Evolutionary conservation across 768 basidiomycete species (phyloP), one percentile per base, ranked within the genome.

Genomic region (Pleurotus tuber-regium): DNA sequence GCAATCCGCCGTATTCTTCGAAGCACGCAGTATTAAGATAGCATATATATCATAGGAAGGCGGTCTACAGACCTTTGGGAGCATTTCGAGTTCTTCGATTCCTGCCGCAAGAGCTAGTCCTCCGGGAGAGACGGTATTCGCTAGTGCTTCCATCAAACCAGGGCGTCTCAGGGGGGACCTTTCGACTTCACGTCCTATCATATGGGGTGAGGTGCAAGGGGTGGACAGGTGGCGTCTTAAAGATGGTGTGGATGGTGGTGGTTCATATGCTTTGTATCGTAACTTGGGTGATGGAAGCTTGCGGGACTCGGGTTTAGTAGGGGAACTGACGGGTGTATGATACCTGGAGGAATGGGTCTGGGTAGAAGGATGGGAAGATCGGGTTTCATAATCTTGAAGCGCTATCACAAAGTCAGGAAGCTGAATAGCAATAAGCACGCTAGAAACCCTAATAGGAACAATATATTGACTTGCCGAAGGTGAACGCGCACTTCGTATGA

Each of bases 201-300:
- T 36, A 59, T 51, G 68, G 70, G 25, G 68, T 54, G 16, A 61
- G 56, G 16, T 65, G 61, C 40, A 31, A n/a, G 46, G 46, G 14
- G 46, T 48, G 14, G 46, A 11, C 31, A 48, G 25, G 31, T 73
- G 67, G 41, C 65, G 63, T 16, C 68, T 68, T 11, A 80, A 65
- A 31, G 79, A 74, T n/a, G 73, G 69, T 9, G 73, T 66, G 12
- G 74, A 71, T 50, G 71, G 75, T 19, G 88, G 87, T 1, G 80
- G 60, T 19, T 82, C 87, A 61, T 90, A 90, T 25, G 87, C 83
- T 11, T 77, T 70, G 58, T 91, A 91, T 59, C 84, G 78, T 46
- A 91, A 69, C 61, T 80, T 80, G 46, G 30, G 46, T 2, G 46
- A 48, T 19, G 41, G 55, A 42, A 25, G 55, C 47, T 38, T 55